Evolutionary conservation across 192 early-diverging fungal species (phyloP).

Genomic region (Coemansia sp.): DNA sequence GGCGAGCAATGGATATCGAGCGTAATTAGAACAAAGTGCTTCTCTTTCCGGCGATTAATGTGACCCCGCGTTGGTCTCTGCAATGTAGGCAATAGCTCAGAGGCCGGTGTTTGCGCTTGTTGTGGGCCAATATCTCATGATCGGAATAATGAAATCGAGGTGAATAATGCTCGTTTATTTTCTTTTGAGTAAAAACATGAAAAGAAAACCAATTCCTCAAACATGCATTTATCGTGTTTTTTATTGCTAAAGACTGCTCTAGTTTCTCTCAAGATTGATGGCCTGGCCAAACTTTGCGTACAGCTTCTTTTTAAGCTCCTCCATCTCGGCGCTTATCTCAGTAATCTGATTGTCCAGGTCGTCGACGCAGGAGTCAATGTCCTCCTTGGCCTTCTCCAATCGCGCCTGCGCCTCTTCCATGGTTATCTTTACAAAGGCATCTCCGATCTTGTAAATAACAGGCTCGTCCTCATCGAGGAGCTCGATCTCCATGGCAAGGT

Average conservation of each 20-base stretch:
- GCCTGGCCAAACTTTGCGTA: conserved; percentile 92
- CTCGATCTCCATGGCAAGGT: conserved; percentile 88
- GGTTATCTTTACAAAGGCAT: conserved; percentile 76
- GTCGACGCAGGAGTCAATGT: conserved; percentile 61
- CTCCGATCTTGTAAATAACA: conserved; percentile 81
- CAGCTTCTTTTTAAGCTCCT: conserved; percentile 75
- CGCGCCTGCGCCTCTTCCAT: conserved; percentile 72
- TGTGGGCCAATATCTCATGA: too few relatives aligned
- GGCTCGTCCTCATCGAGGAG: conserved; percentile 84
- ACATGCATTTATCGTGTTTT: too few relatives aligned
- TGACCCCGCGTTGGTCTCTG: too few relatives aligned
- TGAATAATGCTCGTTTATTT: too few relatives aligned
- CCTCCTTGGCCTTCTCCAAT: conserved; percentile 62
- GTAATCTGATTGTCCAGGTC: conserved; percentile 64
- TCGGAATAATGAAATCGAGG: too few relatives aligned
- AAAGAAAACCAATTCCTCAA: too few relatives aligned
- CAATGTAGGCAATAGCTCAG: not conserved
- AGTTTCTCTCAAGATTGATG: conserved; percentile 92
- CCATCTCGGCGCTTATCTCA: conserved; percentile 69
- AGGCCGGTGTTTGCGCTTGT: too few relatives aligned
- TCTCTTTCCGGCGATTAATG: too few relatives aligned
- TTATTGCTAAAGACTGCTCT: too few relatives aligned
- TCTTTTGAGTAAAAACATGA: too few relatives aligned
- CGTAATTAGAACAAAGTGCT: too few relatives aligned
- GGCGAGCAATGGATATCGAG: too few relatives aligned